phyloP scores from a whole-genome alignment of 192 early-diverging fungal species.

The Chytriomyces confervae region DNA sequence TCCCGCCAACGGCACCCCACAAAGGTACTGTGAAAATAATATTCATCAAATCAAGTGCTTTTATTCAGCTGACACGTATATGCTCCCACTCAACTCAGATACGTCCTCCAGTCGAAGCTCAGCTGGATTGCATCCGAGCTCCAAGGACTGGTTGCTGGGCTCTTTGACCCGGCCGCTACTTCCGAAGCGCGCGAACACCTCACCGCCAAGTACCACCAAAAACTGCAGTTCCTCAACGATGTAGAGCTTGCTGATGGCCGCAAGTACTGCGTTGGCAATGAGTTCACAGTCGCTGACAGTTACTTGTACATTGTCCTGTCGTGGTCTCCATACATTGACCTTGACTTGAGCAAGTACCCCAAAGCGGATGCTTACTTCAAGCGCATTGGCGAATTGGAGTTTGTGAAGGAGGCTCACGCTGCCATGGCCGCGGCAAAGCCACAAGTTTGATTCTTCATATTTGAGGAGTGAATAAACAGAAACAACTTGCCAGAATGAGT shows the following conservation, averaged over 20 bases:
- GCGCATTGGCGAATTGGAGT: slow-evolving; percentile 34
- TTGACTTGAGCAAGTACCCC: slow-evolving; percentile 37
- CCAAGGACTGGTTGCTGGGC: slow-evolving; percentile 12
- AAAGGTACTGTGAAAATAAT: neutral
- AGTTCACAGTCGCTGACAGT: slow-evolving; percentile 41
- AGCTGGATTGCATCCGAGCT: slow-evolving; percentile 36
- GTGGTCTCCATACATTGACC: slow-evolving; percentile 20
- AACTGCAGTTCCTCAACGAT: slow-evolving; percentile 37
- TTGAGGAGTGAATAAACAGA: too few species aligned
- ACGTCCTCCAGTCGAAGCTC: slow-evolving; percentile 46
- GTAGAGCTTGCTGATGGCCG: slow-evolving; percentile 37
- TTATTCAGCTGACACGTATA: too few species aligned
- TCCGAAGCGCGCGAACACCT: slow-evolving; percentile 23
- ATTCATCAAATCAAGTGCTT: too few species aligned
- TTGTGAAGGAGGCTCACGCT: slow-evolving; percentile 44
- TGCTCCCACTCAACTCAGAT: neutral
- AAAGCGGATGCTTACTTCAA: slow-evolving; percentile 37
- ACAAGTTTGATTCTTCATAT: too few species aligned
- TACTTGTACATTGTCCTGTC: slow-evolving; percentile 41
- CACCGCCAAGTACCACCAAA: neutral
- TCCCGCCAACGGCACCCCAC: neutral
- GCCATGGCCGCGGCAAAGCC: slow-evolving; percentile 24
- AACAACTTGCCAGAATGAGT: too few species aligned
- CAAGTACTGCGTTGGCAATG: slow-evolving; percentile 42
- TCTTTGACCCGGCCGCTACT: slow-evolving; percentile 28